Evolutionary conservation across 106 monocot genomes (phyloP), one percentile per base, ranked within the genome.

Genomic region (Alisma plantagoaquatica): DNA sequence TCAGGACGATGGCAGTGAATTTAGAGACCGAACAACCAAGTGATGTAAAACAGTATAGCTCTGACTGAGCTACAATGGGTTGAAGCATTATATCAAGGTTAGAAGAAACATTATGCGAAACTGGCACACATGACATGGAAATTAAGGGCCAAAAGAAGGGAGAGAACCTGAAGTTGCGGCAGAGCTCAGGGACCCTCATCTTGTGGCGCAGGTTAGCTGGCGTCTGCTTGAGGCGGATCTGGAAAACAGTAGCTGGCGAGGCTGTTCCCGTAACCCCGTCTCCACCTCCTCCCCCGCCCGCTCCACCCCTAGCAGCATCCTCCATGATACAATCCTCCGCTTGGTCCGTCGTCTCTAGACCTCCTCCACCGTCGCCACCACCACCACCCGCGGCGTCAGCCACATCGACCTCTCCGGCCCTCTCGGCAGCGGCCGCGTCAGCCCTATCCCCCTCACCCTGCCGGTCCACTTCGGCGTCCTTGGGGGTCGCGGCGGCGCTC

Each of bases 161-260:
- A n/a, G n/a, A 31, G 14, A 10, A 80, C 94, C 94, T 96, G 73
- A 96, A 96, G 41, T 96, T 96, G 31, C 96, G 71, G 71, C 96
- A 96, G 18, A 98, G 84, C 70, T 85, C 89, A 10, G 96, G 96
- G 27, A 98, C 96, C 49, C 73, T 80, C 96, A 98, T 98, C 81
- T 85, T 98, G 48, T 82, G 85, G 47, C 75, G 62, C 16, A 85
- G 60, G 59, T 78, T 89, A 2, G 75, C 61, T 1, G 78, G 78
- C 28, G 84, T 73, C 67, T 98, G 96, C 84, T 82, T 98, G 50
- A 98, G 84, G 35, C 81, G 52, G 46, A 98, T 98, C 28, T 77
- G 53, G 49, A 98, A 98, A 44, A 98, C 89, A 7, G 89, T 85
- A 7, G 89, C 96, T 30, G 89, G 80, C 15, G 50, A 44, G 11